Conservation (phyloP, 2,329 filamentous ascomycete species). For the Periconia sp. region DNA sequence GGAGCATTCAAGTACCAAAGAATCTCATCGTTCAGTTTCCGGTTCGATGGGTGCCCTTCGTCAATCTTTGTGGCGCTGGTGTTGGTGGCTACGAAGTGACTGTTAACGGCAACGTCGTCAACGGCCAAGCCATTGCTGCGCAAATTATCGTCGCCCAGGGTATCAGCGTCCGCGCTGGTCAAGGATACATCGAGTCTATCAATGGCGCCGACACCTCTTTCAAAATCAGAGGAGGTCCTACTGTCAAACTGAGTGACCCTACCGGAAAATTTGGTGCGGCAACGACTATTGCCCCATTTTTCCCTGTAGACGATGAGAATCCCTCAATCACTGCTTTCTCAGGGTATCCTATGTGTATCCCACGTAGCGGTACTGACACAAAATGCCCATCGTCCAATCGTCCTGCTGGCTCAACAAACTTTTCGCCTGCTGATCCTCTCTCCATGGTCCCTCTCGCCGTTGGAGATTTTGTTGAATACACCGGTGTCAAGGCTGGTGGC, state of each 20-base stretch:
- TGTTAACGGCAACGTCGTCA: conserved; percentile 45
- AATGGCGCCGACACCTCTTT: conserved; percentile 36
- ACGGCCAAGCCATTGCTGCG: conserved; percentile 41
- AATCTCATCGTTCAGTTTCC: conserved; percentile 56
- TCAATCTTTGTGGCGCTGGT: conserved; percentile 27
- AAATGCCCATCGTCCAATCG: conserved; percentile 44
- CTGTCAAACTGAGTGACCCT: conserved; percentile 49
- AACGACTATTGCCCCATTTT: conserved; percentile 36
- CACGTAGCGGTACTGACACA: conserved; percentile 41
- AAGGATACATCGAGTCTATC: conserved; percentile 41
- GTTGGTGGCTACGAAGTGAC: conserved; percentile 26
- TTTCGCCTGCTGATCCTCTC: conserved; percentile 39
- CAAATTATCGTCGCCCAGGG: conserved; percentile 42
- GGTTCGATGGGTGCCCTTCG: conserved; percentile 49
- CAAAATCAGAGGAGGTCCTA: conserved; percentile 42
- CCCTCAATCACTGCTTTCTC: conserved; percentile 53
- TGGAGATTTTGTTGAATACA: conserved; percentile 47
- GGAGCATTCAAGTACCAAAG: conserved; percentile 50
- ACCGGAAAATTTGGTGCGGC: conserved; percentile 45
- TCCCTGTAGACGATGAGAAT: conserved; percentile 53
- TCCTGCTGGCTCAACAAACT: conserved; percentile 29
- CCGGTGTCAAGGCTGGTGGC: conserved; percentile 33
- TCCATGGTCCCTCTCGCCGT: conserved; percentile 46
- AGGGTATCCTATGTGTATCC: conserved; percentile 58
- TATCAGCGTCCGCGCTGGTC: conserved; percentile 38